phyloP scores from a whole-genome alignment of 805 yeast species.

The Kluyveromyces aestuarii region DNA sequence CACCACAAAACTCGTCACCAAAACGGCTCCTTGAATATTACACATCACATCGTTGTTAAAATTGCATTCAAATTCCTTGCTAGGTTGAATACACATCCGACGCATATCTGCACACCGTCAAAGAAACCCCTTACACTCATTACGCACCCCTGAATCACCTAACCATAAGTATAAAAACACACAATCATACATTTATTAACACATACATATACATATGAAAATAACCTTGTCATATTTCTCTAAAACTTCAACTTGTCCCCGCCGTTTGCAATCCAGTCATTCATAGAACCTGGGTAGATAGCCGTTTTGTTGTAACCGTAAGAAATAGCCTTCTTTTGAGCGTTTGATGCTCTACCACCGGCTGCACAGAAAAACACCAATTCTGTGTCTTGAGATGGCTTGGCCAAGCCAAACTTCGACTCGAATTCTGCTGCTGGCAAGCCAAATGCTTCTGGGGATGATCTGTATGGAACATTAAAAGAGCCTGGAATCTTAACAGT shows the following conservation, averaged over 20 bases:
- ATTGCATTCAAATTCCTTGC: too few relatives aligned
- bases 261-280: slow-evolving; percentile 54
- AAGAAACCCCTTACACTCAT: too few relatives aligned
- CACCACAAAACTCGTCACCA: too few relatives aligned
- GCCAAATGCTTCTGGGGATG: slow-evolving; percentile 78
- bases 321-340: slow-evolving; percentile 76
- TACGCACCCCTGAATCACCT: too few relatives aligned
- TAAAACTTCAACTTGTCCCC: slow-evolving; percentile 15
- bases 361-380: slow-evolving; percentile 79
- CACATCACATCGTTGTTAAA: too few relatives aligned
- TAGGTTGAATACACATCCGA: too few relatives aligned
- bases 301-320: slow-evolving; percentile 70
- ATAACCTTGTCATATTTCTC: neutral
- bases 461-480: slow-evolving; percentile 71
- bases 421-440: slow-evolving; percentile 60
- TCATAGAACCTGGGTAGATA: slow-evolving; percentile 73
- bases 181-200: neutral
- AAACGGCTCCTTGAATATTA: too few relatives aligned
- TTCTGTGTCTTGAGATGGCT: slow-evolving; percentile 56
- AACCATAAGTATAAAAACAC: too few relatives aligned
- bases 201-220: neutral
- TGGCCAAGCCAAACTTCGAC: slow-evolving; percentile 62
- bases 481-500: slow-evolving; percentile 77
- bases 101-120: too few relatives aligned
- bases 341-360: slow-evolving; percentile 75